Percentiles rank a stretch among this genome's conserved stretches.
Conservation (phyloP, 1,139 yeast genomes). For the Yamadazyma trypodendri region DNA sequence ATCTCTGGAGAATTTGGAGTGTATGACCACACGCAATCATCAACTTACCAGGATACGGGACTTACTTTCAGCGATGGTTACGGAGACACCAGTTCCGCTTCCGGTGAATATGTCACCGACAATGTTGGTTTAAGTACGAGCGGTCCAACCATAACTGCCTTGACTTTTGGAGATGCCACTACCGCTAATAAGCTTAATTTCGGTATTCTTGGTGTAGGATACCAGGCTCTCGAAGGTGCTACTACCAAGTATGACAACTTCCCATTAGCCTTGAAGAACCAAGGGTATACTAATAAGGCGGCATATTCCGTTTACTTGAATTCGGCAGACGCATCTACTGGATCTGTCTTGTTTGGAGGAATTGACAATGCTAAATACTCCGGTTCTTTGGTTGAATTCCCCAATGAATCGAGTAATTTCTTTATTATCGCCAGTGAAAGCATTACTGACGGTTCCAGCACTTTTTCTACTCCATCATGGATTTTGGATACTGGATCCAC, state of each 20-base stretch:
- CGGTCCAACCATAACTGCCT: slow-evolving; percentile 8
- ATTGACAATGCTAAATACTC: slow-evolving; percentile 48
- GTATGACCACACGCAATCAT: slow-evolving; percentile 7
- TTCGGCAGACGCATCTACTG: slow-evolving; percentile 23
- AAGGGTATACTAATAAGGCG: slow-evolving; percentile 25
- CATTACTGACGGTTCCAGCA: slow-evolving; percentile 15
- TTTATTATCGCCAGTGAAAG: slow-evolving; percentile 17
- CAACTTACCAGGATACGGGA: slow-evolving; percentile 33
- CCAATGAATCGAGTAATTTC: not conserved
- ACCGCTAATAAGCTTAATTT: not conserved
- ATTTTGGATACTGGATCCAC: slow-evolving; percentile 30
- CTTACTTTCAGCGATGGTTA: slow-evolving; percentile 45
- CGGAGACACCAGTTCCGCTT: slow-evolving; percentile 59
- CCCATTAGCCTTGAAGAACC: slow-evolving; percentile 25
- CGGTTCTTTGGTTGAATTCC: slow-evolving; percentile 29
- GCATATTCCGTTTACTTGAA: slow-evolving; percentile 37
- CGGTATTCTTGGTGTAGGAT: slow-evolving; percentile 50
- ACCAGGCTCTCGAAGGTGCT: slow-evolving; percentile 9
- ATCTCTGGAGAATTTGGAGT: slow-evolving; percentile 2
- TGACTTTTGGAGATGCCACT: slow-evolving; percentile 10
- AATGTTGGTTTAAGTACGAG: slow-evolving; percentile 20
- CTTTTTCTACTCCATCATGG: slow-evolving; percentile 24
- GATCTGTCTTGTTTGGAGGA: slow-evolving; percentile 49
- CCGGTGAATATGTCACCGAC: slow-evolving; percentile 59
- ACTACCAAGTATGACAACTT: slow-evolving; percentile 23